Evolutionary conservation across 1,139 yeast genomes (phyloP), one percentile per base, ranked within the genome.

Genomic region (Yamadazyma sp.): DNA sequence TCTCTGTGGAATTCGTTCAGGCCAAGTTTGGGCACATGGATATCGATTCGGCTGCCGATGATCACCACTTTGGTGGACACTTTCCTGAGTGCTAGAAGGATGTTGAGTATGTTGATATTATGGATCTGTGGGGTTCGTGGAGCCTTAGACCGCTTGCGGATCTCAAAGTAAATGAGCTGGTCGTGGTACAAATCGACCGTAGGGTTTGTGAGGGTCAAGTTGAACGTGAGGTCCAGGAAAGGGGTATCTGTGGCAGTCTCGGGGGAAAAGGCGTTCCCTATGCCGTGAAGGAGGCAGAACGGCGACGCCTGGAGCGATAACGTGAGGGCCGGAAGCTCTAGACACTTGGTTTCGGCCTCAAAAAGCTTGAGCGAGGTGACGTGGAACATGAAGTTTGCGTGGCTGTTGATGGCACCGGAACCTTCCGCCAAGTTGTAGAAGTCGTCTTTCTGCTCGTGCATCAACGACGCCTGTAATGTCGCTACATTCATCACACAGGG

Each of bases 251-350:
- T 17, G 3, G 44, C 39, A 2, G 20, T 10, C 11, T 39, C 42
- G 4, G 27, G 11, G 8, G 38, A 39, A 33, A 48, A 54, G 23
- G 48, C 38, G 31, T 49, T 47, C 15, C 45, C 51, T 3, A 51
- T 36, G 3, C 50, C 54, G 35, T 45, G 43, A n/a, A 51, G 33
- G 3, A 49, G 40, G 17, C 51, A 54, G 27, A 56, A 42, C 1
- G 61, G 62, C 37, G 56, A 49, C 18, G 44, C 50, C 40, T 58
- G 57, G 14, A 61, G 41, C 5, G 49, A 43, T 17, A 61, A 47
- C 1, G 70, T 56, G 8, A 63, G 61, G 1, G 73, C 60, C 1
- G 75, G 75, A 10, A 71, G 44, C 36, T 66, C 74, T 37, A 71
- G 48, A 41, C 68, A 60, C 33, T 55, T 56, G 27, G 64, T 54